Evolutionary conservation across 805 yeast species (phyloP).

Genomic region (Starmerella vitae): DNA sequence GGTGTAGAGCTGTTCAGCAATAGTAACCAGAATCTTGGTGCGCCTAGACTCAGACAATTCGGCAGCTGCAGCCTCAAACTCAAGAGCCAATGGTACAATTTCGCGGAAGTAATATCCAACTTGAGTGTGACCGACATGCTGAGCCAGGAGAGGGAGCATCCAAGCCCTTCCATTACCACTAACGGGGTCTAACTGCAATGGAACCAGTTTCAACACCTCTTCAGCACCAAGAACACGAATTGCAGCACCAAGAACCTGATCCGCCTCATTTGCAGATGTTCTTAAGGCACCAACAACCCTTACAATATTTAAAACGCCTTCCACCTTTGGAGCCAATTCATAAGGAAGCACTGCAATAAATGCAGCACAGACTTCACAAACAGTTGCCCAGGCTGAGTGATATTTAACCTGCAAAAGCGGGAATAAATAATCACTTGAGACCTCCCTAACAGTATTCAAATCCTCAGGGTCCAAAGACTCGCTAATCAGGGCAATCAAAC

Average conservation of each 20-base stretch:
- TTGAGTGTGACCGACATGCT: constrained; percentile 60
- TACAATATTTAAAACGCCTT: constrained; percentile 35
- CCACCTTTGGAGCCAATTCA: constrained; percentile 48
- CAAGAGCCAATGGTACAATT: constrained; percentile 47
- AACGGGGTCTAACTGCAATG: constrained; percentile 56
- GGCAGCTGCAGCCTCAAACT: constrained; percentile 23
- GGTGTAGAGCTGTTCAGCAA: constrained; percentile 86
- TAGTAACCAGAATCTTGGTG: constrained; percentile 65
- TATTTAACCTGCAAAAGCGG: constrained; percentile 59
- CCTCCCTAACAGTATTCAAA: constrained; percentile 26
- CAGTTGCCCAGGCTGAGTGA: constrained; percentile 61
- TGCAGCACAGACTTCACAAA: constrained; percentile 53
- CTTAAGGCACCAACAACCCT: constrained; percentile 76
- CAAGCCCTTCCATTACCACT: constrained; percentile 80
- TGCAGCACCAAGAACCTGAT: constrained; percentile 65
- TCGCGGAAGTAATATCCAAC: constrained; percentile 48
- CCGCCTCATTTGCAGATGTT: constrained; percentile 50
- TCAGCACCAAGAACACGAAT: constrained; percentile 79
- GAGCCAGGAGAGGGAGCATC: constrained; percentile 83
- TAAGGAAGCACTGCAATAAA: constrained; percentile 46
- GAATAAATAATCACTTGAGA: constrained; percentile 41
- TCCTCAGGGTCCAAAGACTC: constrained; percentile 40
- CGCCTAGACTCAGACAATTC: constrained; percentile 38
- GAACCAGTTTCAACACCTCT: constrained; percentile 49
- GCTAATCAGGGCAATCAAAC: constrained; percentile 63